A percentile compares a stretch with the other conserved stretches of the same genome.
phyloP scores from a whole-genome alignment of 1,284 basidiomycete species.

The Puccinia coronata region DNA sequence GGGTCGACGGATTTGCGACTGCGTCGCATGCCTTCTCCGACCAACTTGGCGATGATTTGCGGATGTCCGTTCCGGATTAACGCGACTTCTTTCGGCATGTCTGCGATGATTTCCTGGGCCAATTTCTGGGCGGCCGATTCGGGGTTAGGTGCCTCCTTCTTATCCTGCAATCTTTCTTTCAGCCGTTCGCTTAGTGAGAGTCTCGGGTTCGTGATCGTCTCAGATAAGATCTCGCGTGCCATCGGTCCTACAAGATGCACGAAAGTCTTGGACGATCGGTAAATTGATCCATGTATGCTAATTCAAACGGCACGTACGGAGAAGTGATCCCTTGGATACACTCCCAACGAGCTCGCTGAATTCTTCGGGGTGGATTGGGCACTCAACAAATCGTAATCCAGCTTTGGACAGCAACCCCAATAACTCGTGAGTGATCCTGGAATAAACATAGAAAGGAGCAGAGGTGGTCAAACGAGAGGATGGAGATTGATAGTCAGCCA shows the following conservation, averaged over 20 bases:
- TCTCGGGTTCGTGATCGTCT: background rate
- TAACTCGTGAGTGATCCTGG: slow-evolving; percentile 82
- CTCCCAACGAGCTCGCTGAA: slow-evolving; percentile 12
- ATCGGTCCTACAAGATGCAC: slow-evolving; percentile 15
- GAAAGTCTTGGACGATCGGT: background rate
- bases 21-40: slow-evolving; percentile 85
- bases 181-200: slow-evolving; percentile 16
- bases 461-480: too few relatives aligned
- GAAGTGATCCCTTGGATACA: slow-evolving; percentile 14
- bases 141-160: background rate
- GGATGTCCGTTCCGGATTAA: slow-evolving; percentile 72
- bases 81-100: slow-evolving; percentile 68
- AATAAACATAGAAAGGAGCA: background rate
- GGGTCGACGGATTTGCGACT: slow-evolving; percentile 76
- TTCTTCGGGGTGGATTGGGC: slow-evolving; percentile 21
- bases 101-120: slow-evolving; percentile 17
- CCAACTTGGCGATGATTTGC: slow-evolving; percentile 81
- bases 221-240: slow-evolving; percentile 36
- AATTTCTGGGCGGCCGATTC: background rate
- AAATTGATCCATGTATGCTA: background rate
- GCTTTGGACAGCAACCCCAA: slow-evolving; percentile 72
- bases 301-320: background rate
- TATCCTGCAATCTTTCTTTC: background rate
- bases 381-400: slow-evolving; percentile 51
- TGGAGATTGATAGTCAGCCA: background rate